A percentile compares a stretch with the other conserved stretches of the same genome.
Evolutionary conservation across 2,329 filamentous ascomycete genomes (phyloP).

Genomic region (Colletotrichum salicis): DNA sequence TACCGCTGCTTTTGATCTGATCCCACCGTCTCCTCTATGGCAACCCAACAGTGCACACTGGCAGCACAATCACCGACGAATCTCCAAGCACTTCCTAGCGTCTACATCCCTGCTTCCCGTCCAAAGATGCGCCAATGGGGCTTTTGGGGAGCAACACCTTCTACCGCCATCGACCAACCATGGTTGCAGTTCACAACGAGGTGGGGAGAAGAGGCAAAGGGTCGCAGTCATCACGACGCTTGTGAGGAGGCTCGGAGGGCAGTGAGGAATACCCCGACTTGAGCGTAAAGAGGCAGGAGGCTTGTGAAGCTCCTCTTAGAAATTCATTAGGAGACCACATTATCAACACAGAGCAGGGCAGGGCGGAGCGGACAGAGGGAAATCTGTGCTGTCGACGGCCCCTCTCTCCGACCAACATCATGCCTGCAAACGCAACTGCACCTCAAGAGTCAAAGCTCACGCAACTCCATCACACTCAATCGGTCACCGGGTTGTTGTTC

Average conservation of each 20-base stretch:
- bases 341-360: neutral
- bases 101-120: constrained; percentile 30
- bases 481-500: neutral
- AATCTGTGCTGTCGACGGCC: constrained; percentile 12
- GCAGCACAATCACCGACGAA: constrained; percentile 10
- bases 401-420: constrained; percentile 14
- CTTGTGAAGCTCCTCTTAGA: neutral
- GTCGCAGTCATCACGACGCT: constrained; percentile 27
- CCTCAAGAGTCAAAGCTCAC: neutral
- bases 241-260: constrained; percentile 1
- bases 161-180: constrained; percentile 15
- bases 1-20: constrained; percentile 14
- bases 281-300: neutral
- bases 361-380: neutral
- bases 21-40: constrained; percentile 16
- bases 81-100: constrained; percentile 23
- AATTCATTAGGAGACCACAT: neutral
- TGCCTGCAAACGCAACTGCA: neutral
- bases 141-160: neutral
- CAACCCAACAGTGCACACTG: constrained; percentile 16
- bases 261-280: neutral
- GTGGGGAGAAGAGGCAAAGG: constrained; percentile 25
- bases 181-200: neutral
- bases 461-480: neutral
- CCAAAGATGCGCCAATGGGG: constrained; percentile 28